phyloP scores from a whole-genome alignment of 2,329 filamentous ascomycete genomes.

The Aaosphaeria pasadenensis region DNA sequence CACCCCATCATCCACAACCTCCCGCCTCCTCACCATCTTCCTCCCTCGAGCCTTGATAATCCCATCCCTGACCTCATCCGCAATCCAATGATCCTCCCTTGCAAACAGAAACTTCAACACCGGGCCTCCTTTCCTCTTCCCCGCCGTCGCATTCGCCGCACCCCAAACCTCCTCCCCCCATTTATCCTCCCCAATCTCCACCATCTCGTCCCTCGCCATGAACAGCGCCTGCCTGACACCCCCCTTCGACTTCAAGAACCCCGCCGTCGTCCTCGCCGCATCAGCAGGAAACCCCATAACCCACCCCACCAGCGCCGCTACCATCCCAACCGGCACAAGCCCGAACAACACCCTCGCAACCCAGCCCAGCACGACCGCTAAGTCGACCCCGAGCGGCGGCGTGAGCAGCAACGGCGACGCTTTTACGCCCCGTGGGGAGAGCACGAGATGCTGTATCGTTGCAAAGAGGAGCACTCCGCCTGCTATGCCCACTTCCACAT shows the following conservation, averaged over 20 bases:
- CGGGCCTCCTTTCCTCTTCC: background rate
- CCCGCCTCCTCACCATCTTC: slow-evolving; percentile 5
- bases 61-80: slow-evolving; percentile 54
- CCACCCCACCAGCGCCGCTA: slow-evolving; percentile 42
- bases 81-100: slow-evolving; percentile 58
- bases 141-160: slow-evolving; percentile 26
- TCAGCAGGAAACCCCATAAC: slow-evolving; percentile 44
- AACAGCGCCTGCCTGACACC: slow-evolving; percentile 56
- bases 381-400: too few relatives aligned
- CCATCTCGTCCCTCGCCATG: slow-evolving; percentile 59
- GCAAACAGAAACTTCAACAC: slow-evolving; percentile 55
- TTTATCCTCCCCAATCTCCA: slow-evolving; percentile 52
- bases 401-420: too few relatives aligned
- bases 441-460: slow-evolving; percentile 46
- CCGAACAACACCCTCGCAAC: slow-evolving; percentile 44
- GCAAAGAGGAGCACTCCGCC: slow-evolving; percentile 44
- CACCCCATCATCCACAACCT: background rate
- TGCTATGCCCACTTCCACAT: slow-evolving; percentile 22
- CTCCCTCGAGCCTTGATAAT: slow-evolving; percentile 47
- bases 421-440: slow-evolving; percentile 42
- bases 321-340: slow-evolving; percentile 38
- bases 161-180: slow-evolving; percentile 62
- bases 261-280: slow-evolving; percentile 48
- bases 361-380: too few relatives aligned
- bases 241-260: slow-evolving; percentile 47